These are phyloP conservation scores for Albugo laibachii DNA, from an alignment of 352 stramenopile species.

Conservation along the genomic window DNA sequence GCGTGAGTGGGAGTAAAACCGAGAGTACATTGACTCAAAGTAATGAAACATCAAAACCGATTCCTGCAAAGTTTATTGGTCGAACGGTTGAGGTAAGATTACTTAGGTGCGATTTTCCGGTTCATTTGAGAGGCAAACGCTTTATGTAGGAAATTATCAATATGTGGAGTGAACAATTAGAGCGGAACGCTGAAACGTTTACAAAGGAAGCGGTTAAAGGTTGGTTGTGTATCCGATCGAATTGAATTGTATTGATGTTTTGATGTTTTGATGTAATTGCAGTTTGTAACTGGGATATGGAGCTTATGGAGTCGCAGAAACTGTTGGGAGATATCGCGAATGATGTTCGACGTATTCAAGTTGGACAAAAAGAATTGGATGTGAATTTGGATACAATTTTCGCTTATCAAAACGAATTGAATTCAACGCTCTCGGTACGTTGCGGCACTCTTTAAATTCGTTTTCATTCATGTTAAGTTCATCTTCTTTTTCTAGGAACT, in stretches of 20 bases:
- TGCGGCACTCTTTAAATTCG: background rate
- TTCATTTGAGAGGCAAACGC: background rate
- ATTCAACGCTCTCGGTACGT: constrained; percentile 66
- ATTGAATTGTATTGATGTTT: constrained; percentile 1
- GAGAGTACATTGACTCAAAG: background rate
- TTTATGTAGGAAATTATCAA: constrained; percentile 67
- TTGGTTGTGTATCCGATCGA: constrained; percentile 5
- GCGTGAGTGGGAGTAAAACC: background rate
- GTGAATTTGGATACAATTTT: constrained; percentile 77
- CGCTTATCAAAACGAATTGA: constrained; percentile 77
- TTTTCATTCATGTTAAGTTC: background rate
- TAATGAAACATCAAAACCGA: constrained; percentile 27
- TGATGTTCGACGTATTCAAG: constrained; percentile 66
- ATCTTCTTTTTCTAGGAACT: constrained; percentile 26
- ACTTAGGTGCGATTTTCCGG: background rate
- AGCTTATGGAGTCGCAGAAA: constrained; percentile 72
- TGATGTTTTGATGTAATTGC: background rate
- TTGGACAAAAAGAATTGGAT: constrained; percentile 72
- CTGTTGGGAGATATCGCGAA: constrained; percentile 67
- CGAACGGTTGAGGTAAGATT: constrained; percentile 51
- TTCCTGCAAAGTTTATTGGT: constrained; percentile 67
- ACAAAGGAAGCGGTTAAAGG: constrained; percentile 76
- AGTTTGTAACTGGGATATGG: constrained; percentile 73
- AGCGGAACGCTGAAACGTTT: constrained; percentile 70
- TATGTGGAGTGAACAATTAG: constrained; percentile 75